Evolutionary conservation across 208 protist species (phyloP).

Genomic region (Entamoeba moshkovskii): DNA sequence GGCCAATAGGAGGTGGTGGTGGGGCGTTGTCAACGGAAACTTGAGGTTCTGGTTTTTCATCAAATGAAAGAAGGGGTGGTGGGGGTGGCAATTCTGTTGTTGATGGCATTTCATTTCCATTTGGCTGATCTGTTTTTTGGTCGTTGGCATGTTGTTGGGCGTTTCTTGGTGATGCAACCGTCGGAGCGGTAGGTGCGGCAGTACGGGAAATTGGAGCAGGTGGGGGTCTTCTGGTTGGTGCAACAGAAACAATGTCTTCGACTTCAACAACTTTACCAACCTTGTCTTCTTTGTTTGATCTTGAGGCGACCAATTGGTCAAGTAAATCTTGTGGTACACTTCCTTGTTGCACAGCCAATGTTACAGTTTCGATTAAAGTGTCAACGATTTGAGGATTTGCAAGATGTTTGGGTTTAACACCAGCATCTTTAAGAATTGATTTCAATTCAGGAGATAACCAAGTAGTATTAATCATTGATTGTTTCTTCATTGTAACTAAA

Average conservation of each 20-base stretch:
- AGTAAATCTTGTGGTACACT: not conserved
- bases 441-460: not conserved
- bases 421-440: not conserved
- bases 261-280: not conserved
- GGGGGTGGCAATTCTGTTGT: not conserved
- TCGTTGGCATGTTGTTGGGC: not conserved
- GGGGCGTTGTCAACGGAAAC: too few species aligned
- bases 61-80: too few species aligned
- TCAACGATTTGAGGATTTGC: not conserved
- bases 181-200: not conserved
- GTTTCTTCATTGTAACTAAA: not conserved
- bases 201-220: not conserved
- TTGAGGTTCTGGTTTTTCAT: too few species aligned
- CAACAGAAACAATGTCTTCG: not conserved
- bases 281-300: not conserved
- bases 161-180: not conserved
- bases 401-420: not conserved
- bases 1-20: too few species aligned
- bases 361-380: not conserved
- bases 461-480: not conserved
- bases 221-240: not conserved
- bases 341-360: not conserved
- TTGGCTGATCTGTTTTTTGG: not conserved
- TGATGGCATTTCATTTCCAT: not conserved
- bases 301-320: not conserved